Conservation (phyloP, 148 eudicot genomes). For the Nyssa sinensis region DNA sequence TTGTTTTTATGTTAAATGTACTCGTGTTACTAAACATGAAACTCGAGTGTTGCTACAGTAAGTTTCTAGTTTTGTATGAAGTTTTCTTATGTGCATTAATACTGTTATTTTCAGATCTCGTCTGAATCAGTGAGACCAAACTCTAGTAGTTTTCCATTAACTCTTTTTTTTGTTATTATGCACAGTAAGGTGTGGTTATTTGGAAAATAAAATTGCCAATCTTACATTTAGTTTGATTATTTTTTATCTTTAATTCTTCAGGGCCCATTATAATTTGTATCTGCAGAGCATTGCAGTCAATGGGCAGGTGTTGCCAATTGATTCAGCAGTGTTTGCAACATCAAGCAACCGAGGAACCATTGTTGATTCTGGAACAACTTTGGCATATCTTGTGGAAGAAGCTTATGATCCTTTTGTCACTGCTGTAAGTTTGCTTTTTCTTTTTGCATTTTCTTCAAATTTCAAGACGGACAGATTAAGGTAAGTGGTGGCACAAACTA, state of each 20-base stretch:
- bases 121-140: not conserved
- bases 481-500: not conserved
- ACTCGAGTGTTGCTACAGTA: not conserved
- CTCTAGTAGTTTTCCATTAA: not conserved
- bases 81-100: not conserved
- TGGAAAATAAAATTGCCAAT: not conserved
- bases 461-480: not conserved
- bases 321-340: conserved; percentile 68
- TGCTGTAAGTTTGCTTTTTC: conserved; percentile 57
- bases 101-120: not conserved
- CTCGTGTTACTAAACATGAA: not conserved
- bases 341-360: conserved; percentile 78
- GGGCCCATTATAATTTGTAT: conserved; percentile 86
- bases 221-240: conserved; percentile 10
- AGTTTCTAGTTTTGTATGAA: not conserved
- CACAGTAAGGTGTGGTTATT: not conserved
- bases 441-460: not conserved
- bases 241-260: conserved; percentile 34
- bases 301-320: conserved; percentile 75
- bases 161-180: not conserved
- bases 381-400: conserved; percentile 85
- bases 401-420: conserved; percentile 81
- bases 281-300: conserved; percentile 79
- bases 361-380: conserved; percentile 93
- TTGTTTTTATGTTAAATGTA: not conserved